These are phyloP conservation scores for Boletus subcaerulescens DNA, from an alignment of 768 basidiomycete species.

Conservation along the genomic window DNA sequence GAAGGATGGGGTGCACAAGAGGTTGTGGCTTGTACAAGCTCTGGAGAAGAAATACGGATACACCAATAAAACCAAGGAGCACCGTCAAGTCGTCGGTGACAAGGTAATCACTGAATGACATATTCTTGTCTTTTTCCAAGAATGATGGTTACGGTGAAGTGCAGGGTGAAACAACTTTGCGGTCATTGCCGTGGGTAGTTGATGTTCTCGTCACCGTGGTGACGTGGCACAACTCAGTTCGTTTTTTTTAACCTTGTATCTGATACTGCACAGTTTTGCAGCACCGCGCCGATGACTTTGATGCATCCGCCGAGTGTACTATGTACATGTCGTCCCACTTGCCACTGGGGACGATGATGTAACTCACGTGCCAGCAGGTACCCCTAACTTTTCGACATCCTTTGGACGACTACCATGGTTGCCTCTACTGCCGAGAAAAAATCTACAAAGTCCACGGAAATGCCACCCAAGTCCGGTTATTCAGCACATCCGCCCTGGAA, in stretches of 20 bases:
- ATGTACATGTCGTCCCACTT: too few species aligned
- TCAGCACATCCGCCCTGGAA: conserved; percentile 50
- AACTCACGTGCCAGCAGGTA: neutral
- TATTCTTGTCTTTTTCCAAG: conserved; percentile 21
- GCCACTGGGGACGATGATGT: neutral
- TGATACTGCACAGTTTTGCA: neutral
- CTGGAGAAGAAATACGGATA: conserved; percentile 72
- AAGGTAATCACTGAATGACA: conserved; percentile 54
- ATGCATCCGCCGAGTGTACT: too few species aligned
- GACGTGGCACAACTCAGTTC: too few species aligned
- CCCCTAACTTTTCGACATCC: neutral
- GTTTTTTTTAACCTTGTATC: too few species aligned
- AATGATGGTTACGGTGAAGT: neutral
- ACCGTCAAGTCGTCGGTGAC: conserved; percentile 79
- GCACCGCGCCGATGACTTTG: neutral
- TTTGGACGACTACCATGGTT: neutral
- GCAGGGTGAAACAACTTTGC: neutral
- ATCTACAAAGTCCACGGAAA: conserved; percentile 6
- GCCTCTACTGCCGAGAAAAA: conserved; percentile 9
- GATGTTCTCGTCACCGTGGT: too few species aligned
- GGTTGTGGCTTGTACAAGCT: conserved; percentile 80
- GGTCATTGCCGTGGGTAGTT: conserved; percentile 8
- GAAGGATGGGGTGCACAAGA: conserved; percentile 89
- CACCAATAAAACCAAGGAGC: conserved; percentile 69
- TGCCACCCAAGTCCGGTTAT: conserved; percentile 15